Evolutionary conservation across 805 yeast genomes (phyloP), one percentile per base, ranked within the genome.

Genomic region (Tetrapisispora taiwanensis): DNA sequence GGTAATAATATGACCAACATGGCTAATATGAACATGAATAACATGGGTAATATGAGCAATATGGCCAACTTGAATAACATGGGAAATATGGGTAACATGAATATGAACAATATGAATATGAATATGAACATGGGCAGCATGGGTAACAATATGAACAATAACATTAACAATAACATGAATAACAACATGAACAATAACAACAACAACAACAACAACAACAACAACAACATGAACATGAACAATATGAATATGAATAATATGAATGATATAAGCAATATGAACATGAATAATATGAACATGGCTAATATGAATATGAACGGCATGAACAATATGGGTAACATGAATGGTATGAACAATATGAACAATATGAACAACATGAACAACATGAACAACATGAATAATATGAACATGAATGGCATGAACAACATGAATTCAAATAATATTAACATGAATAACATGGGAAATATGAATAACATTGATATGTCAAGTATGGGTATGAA

Each of bases 361-460:
- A 37, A 28, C 15, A 37, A 28, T 28, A 28, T 37, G 33, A 37
- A 37, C 26, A 37, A 28, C 15, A 37, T 37, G 40, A 37, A 30
- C 20, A 39, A 39, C 19, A 30, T 30, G 28, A 14, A n/a, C 19
- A 22, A n/a, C 14, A 39, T 39, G 41, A 30, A 31, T 12, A 39
- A 39, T 17, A 30, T 30, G 35, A 39, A 39, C 28, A 30, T 30
- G 41, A 30, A 22, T 7, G 17, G 12, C 30, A 36, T 19, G 31
- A 14, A 13, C 30, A 35, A 28, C 20, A 28, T 19, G 22, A 15
- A n/a, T 28, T 10, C 24, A 13, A 14, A 28, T 18, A 30, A 30
- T 28, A 42, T 49, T 9, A 51, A 52, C 15, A 55, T 38, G 52
- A 52, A 49, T 56, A 48, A 54, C 34, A 50, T 50, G 41, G 47